Evolutionary conservation across 176 grass and related monocot species (phyloP), one percentile per base, ranked within the genome.

Genomic region (Aegilops sharonensis): DNA sequence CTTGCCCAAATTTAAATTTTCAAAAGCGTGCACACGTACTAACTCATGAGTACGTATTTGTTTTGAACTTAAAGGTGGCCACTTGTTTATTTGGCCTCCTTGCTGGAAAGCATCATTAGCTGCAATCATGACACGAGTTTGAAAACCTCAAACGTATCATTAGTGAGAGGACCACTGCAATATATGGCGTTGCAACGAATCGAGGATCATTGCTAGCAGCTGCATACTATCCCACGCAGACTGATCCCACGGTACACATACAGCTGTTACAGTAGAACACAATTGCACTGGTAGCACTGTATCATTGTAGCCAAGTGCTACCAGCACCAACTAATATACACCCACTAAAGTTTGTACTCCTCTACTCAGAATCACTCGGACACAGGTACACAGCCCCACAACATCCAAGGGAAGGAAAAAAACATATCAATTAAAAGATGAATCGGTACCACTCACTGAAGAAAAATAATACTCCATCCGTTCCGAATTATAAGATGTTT

Each of bases 31-130:
- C 56, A 21, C 20, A 59, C 1, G 20, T 59, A 59, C 18, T 9
- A 59, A 59, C 56, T 59, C 20, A 9, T 59, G 54, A 59, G 54
- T 57, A 25, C 25, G 25, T 25, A 50, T 23, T 23, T 79, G 15
- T 64, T 24, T 3, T 35, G 36, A 23, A 83, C 21, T 57, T 61
- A 56, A 21, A 54, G 6, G 8, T 36, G 25, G 0, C 6, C 15
- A 39, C 36, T 68, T 80, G 39, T 48, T 85, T 83, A 45, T 84
- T 62, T 36, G 2, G 36, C 39, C 36, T 75, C 68, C 85, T 69
- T 62, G 77, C 85, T 84, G 85, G 81, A 91, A 91, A 84, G 89
- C 48, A 87, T 91, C 81, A 81, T 80, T 84, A 87, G 80, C 59
- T 84, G 45, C 43, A 83, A 90, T 90, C 65, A 79, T 83, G 15